Conservation (phyloP, 768 basidiomycete species). For the Boletus rubescentipes region DNA sequence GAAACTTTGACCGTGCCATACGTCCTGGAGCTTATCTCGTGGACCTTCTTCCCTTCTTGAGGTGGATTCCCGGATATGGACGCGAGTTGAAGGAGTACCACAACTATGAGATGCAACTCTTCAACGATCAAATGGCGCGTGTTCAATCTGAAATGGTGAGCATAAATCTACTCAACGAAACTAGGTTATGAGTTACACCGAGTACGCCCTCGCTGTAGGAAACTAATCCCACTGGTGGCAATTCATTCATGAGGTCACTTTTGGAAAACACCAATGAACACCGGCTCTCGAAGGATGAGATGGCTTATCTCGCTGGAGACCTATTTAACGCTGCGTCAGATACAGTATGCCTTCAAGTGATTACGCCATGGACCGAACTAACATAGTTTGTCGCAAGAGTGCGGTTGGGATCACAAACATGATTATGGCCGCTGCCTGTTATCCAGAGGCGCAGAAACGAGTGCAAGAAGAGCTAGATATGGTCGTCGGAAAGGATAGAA, state of each 20-base stretch:
- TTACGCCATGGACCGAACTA: background rate
- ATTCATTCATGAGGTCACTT: constrained; percentile 51
- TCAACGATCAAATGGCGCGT: constrained; percentile 45
- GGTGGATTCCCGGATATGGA: constrained; percentile 57
- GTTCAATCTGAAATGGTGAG: constrained; percentile 45
- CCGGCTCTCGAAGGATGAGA: constrained; percentile 49
- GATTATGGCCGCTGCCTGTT: constrained; percentile 54
- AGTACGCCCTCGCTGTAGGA: constrained; percentile 1
- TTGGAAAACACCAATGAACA: constrained; percentile 48
- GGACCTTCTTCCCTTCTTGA: constrained; percentile 33
- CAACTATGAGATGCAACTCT: constrained; percentile 46
- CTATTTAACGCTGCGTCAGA: constrained; percentile 62
- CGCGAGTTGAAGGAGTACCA: constrained; percentile 52
- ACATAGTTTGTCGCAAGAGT: constrained; percentile 27
- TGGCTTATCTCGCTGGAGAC: constrained; percentile 56
- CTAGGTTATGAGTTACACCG: background rate
- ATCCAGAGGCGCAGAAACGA: constrained; percentile 47
- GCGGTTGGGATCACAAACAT: constrained; percentile 49
- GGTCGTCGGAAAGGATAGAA: constrained; percentile 43
- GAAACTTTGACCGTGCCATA: constrained; percentile 26
- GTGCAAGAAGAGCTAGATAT: constrained; percentile 56
- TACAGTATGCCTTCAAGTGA: constrained; percentile 32
- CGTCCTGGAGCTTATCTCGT: constrained; percentile 36
- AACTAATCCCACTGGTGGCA: background rate
- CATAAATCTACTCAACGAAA: background rate